Evolutionary conservation across 768 basidiomycete species (phyloP).

Genomic region (Phaffia tasmanica): DNA sequence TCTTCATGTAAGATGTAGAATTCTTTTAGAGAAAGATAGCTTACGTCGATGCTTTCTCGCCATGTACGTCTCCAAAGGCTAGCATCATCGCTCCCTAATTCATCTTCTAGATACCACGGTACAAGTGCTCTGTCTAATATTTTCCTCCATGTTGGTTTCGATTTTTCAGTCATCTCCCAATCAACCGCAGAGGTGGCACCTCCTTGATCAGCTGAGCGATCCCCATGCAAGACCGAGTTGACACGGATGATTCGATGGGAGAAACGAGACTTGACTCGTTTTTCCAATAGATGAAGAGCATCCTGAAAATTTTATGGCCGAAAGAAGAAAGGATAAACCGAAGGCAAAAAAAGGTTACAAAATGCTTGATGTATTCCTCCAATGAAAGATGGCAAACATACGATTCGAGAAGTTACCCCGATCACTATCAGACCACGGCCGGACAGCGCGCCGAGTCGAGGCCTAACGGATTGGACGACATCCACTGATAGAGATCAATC

Average conservation of each 20-base stretch:
- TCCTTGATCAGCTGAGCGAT: constrained; percentile 30
- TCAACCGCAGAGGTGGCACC: constrained; percentile 29
- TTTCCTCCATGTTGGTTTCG: constrained; percentile 10
- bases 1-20: constrained; percentile 31
- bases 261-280: constrained; percentile 93
- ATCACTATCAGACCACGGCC: constrained; percentile 69
- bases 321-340: background rate
- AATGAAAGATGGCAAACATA: constrained; percentile 26
- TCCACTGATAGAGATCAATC: constrained; percentile 46
- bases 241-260: constrained; percentile 80
- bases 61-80: constrained; percentile 12
- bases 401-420: constrained; percentile 69
- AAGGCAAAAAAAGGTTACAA: background rate
- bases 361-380: background rate
- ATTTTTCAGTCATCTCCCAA: constrained; percentile 47
- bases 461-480: constrained; percentile 61
- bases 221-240: constrained; percentile 44
- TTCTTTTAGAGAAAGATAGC: background rate
- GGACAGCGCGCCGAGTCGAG: constrained; percentile 29
- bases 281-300: constrained; percentile 78
- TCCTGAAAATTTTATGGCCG: constrained; percentile 41
- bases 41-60: constrained; percentile 8
- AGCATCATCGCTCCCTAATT: background rate
- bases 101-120: constrained; percentile 45
- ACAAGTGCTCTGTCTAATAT: constrained; percentile 12